Base-by-base conservation (phyloP, 768 basidiomycete genomes). In the Goffeauzyma gilvescens region DNA sequence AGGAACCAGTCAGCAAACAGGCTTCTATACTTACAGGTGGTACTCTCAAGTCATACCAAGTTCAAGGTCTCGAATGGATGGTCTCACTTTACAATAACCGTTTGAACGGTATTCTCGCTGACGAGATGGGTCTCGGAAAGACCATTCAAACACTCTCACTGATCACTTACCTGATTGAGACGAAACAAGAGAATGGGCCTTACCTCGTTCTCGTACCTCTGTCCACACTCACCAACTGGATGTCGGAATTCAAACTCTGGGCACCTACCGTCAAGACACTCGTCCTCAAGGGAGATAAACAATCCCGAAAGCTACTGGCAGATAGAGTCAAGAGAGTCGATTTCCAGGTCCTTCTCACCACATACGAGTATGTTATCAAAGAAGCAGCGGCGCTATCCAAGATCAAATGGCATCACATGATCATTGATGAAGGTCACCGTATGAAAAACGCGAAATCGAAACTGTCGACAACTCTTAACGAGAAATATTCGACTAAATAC, bases 11-110 rank as follows among this genome's bases (percentile, higher is more conserved):
- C 48, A 66, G 73, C 2, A 59, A 65, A 31, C 64, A 65, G 39
- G 58, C 64, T 7, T 46, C 34, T 27, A 69, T 93, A 21, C 73
- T 93, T 14, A 60, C 81, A 24, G 87, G 86, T 47, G 87, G 87
- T 34, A 84, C 78, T 1, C 69, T 95, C 55, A 95, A 93, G 64
- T 86, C 89, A 35, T 90, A 93, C 59, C 87, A 93, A 64, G 45
- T 93, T 54, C 87, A 89, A 67, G 87, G 87, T 45, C 64, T 95
- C 55, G 87, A 90, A 65, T 95, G 87, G 86, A 90, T 93, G 87
- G 87, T 95, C 55, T 84, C 81, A 64, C 70, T 93, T 66, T 93
- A 87, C 64, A 93, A 95, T 64, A 95, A 93, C 70, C 76, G 78
- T 57, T 71, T 93, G 47, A 89, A 93, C 54, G 87, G 87, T 46